Conservation (phyloP, 148 eudicot genomes). For the Gaultheria prostrata region DNA sequence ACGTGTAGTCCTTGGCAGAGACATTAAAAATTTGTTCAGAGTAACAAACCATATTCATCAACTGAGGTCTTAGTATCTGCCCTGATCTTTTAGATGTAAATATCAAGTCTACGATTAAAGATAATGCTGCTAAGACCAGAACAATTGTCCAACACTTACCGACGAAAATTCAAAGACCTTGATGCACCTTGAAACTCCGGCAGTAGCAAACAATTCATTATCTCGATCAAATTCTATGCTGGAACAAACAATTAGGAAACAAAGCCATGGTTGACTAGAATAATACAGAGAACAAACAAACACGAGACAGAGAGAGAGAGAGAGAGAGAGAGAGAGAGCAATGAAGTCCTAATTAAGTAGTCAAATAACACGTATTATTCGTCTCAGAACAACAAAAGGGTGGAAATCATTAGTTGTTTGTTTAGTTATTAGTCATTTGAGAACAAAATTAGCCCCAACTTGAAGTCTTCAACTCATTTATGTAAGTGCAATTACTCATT, state of each 20-base stretch:
- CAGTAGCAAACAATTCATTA: constrained; percentile 91
- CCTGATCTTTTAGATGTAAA: not conserved
- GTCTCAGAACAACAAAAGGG: not conserved
- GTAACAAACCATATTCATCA: not conserved
- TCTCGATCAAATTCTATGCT: constrained; percentile 98
- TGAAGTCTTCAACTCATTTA: constrained; percentile 5
- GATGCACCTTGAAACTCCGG: constrained; percentile 91
- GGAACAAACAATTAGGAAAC: constrained; percentile 32
- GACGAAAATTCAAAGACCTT: constrained; percentile 85
- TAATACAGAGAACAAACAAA: not conserved
- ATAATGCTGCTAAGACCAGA: constrained; percentile 10
- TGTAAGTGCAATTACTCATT: not conserved
- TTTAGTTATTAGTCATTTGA: not conserved
- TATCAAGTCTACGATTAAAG: not conserved
- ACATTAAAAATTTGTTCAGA: not conserved
- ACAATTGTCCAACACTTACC: constrained; percentile 36
- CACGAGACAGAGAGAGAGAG: not conserved
- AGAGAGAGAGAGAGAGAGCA: not conserved
- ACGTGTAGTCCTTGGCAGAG: not conserved
- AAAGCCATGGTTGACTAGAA: constrained; percentile 6
- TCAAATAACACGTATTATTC: not conserved
- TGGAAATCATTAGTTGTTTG: not conserved
- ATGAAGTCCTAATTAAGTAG: not conserved
- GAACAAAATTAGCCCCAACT: not conserved
- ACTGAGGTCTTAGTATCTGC: not conserved